Evolutionary conservation across 495 filamentous ascomycete genomes (phyloP).

Genomic region (Schizothecium vesticola): DNA sequence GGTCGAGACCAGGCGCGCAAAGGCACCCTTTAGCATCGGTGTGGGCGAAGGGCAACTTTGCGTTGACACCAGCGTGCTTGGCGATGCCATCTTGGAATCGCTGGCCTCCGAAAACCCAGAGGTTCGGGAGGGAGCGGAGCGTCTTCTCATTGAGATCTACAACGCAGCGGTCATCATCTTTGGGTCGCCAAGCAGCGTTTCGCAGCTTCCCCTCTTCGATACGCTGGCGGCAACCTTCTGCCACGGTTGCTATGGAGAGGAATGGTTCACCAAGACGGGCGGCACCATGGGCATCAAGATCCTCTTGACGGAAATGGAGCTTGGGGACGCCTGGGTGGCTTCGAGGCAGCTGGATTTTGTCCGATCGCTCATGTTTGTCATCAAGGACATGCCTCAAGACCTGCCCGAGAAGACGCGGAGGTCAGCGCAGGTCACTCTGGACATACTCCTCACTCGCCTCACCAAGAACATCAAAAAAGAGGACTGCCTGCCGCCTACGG

Average conservation of each 20-base stretch:
- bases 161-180: slow-evolving; percentile 77
- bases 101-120: slow-evolving; percentile 74
- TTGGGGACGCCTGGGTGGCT: slow-evolving; percentile 78
- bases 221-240: slow-evolving; percentile 76
- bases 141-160: slow-evolving; percentile 68
- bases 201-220: slow-evolving; percentile 73
- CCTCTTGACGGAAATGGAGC: slow-evolving; percentile 68
- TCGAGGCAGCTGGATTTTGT: slow-evolving; percentile 78
- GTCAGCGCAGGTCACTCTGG: slow-evolving; percentile 74
- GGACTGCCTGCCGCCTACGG: slow-evolving; percentile 48
- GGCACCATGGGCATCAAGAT: slow-evolving; percentile 85
- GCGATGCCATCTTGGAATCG: slow-evolving; percentile 81
- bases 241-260: slow-evolving; percentile 91
- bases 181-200: slow-evolving; percentile 62
- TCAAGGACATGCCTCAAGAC: slow-evolving; percentile 94
- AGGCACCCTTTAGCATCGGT: slow-evolving; percentile 71
- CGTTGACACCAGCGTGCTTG: slow-evolving; percentile 78
- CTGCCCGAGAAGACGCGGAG: slow-evolving; percentile 79
- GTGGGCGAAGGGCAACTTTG: slow-evolving; percentile 81
- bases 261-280: slow-evolving; percentile 95
- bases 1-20: slow-evolving; percentile 64
- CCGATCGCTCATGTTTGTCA: slow-evolving; percentile 83
- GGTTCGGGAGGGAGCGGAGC: slow-evolving; percentile 79
- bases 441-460: slow-evolving; percentile 68
- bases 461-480: slow-evolving; percentile 68